These are phyloP conservation scores for Hanseniaspora meyeri DNA, from an alignment of 805 yeast species.

Conservation along the genomic window DNA sequence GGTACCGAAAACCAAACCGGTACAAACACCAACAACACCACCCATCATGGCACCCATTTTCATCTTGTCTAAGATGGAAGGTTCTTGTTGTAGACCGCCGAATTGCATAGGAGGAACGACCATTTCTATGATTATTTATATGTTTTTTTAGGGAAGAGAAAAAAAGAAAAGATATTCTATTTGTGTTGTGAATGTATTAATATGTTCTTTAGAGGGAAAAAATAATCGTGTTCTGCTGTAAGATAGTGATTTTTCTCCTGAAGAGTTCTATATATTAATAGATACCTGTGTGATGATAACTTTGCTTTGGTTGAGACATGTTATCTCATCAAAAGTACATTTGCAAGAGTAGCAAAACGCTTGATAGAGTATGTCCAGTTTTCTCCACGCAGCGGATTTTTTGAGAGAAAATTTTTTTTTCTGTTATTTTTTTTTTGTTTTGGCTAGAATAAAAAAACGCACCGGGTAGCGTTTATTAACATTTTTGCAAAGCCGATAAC, in stretches of 20 bases:
- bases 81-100: conserved; percentile 49
- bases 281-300: too few species aligned
- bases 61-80: conserved; percentile 87
- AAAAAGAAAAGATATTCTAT: too few species aligned
- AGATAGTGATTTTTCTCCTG: neutral
- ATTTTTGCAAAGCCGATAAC: neutral
- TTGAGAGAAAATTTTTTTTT: neutral
- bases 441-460: neutral
- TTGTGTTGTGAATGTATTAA: neutral
- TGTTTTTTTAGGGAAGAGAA: neutral
- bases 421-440: neutral
- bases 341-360: too few species aligned
- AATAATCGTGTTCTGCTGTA: neutral
- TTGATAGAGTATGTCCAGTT: too few species aligned
- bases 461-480: neutral
- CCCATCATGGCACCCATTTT: conserved; percentile 99
- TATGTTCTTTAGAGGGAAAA: neutral
- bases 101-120: conserved; percentile 50
- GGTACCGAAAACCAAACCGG: conserved; percentile 91
- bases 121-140: neutral
- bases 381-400: too few species aligned
- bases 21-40: conserved; percentile 67
- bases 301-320: too few species aligned
- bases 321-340: too few species aligned
- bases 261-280: neutral